Evolutionary conservation across 106 monocot genomes (phyloP).

Genomic region (Dendrobium nobile): DNA sequence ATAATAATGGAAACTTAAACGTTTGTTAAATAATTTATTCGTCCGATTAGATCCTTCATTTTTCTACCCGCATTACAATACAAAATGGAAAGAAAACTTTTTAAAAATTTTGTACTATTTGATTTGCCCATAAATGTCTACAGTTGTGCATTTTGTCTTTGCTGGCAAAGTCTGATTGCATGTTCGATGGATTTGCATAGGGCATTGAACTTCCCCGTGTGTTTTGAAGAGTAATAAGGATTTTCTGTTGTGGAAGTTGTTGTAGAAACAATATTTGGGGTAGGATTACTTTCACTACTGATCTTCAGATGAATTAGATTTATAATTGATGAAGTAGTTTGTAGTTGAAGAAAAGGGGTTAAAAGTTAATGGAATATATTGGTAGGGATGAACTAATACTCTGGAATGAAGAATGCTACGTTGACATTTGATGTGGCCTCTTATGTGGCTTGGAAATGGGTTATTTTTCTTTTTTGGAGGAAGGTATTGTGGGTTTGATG

Average conservation of each 20-base stretch:
- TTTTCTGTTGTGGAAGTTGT: constrained; percentile 13
- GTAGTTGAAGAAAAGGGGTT: constrained; percentile 10
- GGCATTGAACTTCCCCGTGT: constrained; percentile 7
- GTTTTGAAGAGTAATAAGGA: constrained; percentile 12
- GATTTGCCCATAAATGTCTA: neutral
- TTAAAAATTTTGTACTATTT: neutral
- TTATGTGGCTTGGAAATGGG: constrained; percentile 22
- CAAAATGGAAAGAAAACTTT: neutral
- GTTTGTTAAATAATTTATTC: neutral
- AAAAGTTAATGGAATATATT: constrained; percentile 12
- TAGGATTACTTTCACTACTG: constrained; percentile 13
- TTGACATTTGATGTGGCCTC: constrained; percentile 13
- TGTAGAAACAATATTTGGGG: neutral
- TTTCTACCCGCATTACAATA: neutral
- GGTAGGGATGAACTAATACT: constrained; percentile 12
- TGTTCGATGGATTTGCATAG: constrained; percentile 11
- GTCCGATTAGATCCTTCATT: neutral
- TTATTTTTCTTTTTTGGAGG: constrained; percentile 21
- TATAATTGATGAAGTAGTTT: constrained; percentile 6
- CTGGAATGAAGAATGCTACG: constrained; percentile 19
- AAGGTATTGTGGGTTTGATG: constrained; percentile 30
- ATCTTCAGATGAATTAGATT: constrained; percentile 9
- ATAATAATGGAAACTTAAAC: neutral
- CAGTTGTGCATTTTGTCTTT: neutral
- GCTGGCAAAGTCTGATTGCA: neutral